A percentile compares a stretch with the other conserved stretches of the same genome.
phyloP scores from a whole-genome alignment of 306 rosid species.

The Comarum palustre region DNA sequence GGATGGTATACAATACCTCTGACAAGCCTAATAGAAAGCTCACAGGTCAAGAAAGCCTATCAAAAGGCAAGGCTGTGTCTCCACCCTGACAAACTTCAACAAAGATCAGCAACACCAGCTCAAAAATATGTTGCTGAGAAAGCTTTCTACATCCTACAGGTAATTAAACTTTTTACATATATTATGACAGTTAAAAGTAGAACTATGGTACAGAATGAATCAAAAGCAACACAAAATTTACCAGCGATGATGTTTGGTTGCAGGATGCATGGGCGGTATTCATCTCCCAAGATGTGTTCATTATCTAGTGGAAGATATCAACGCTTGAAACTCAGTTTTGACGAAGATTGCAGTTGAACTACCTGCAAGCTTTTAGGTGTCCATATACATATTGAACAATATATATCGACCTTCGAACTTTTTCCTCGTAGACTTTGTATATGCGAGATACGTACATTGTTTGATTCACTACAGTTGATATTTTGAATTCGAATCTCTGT shows the following conservation, averaged over 20 bases:
- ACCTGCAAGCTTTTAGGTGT: neutral
- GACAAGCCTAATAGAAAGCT: slow-evolving; percentile 52
- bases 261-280: slow-evolving; percentile 91
- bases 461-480: neutral
- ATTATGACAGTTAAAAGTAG: neutral
- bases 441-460: neutral
- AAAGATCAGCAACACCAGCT: slow-evolving; percentile 70
- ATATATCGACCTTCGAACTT: neutral
- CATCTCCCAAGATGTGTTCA: slow-evolving; percentile 65
- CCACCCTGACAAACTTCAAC: slow-evolving; percentile 92
- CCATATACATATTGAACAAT: neutral
- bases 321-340: slow-evolving; percentile 17
- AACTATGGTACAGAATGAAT: neutral
- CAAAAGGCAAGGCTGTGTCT: slow-evolving; percentile 89
- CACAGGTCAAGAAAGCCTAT: slow-evolving; percentile 73
- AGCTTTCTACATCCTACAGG: slow-evolving; percentile 89
- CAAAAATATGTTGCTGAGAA: slow-evolving; percentile 71
- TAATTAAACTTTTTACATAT: slow-evolving; percentile 1
- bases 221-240: neutral
- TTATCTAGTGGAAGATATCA: slow-evolving; percentile 22
- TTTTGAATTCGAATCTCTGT: neutral
- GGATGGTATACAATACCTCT: slow-evolving; percentile 71
- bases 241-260: slow-evolving; percentile 17
- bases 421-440: neutral
- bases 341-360: neutral